Percentiles rank a stretch among this genome's conserved stretches.
These are phyloP conservation scores for Leishmania tropica DNA, from an alignment of 208 protist genomes.

Conservation along the genomic window DNA sequence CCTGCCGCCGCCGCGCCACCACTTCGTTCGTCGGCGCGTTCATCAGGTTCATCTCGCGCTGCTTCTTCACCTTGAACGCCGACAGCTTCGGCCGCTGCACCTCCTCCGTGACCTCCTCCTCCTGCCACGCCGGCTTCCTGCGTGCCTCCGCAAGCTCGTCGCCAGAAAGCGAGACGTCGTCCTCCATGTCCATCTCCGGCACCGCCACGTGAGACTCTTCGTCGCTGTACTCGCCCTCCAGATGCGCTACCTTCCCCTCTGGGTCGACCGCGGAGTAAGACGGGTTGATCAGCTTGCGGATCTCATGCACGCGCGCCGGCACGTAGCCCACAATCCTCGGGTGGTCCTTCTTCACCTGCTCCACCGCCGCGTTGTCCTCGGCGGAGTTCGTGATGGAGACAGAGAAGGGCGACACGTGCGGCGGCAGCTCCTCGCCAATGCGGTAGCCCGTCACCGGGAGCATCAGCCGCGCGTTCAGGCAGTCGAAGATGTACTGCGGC, in stretches of 20 bases:
- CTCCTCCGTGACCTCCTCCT: conserved; percentile 85
- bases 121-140: conserved; percentile 62
- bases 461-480: conserved; percentile 91
- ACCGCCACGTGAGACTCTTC: conserved; percentile 58
- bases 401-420: conserved; percentile 93
- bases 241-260: conserved; percentile 69
- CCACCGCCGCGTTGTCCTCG: conserved; percentile 81
- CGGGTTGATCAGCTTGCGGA: conserved; percentile 81
- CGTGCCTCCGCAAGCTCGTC: conserved; percentile 71
- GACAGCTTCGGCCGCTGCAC: conserved; percentile 76
- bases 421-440: conserved; percentile 88
- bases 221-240: conserved; percentile 68
- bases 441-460: conserved; percentile 89
- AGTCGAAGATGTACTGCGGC: conserved; percentile 98
- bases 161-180: conserved; percentile 88
- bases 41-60: conserved; percentile 89
- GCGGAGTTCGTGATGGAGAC: conserved; percentile 84
- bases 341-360: conserved; percentile 80
- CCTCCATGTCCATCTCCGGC: conserved; percentile 70
- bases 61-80: conserved; percentile 88
- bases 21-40: conserved; percentile 87
- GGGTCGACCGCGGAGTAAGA: conserved; percentile 74
- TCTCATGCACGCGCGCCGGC: conserved; percentile 86
- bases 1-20: conserved; percentile 72
- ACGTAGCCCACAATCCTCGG: conserved; percentile 84